phyloP scores from a whole-genome alignment of 257 asterid genomes.

The Ilex asprella region DNA sequence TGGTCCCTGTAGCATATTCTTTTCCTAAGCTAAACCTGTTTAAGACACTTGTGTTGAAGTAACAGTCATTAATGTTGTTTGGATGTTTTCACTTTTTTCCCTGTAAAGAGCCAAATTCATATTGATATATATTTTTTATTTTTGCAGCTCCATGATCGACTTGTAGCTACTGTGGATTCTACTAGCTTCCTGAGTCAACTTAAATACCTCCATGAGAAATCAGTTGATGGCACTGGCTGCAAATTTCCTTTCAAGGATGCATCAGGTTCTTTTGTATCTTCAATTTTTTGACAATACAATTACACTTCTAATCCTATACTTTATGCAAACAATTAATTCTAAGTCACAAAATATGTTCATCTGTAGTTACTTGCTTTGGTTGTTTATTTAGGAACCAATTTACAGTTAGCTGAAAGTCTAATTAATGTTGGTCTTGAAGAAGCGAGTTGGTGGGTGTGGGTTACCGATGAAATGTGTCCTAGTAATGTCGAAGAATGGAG shows the following conservation, averaged over 20 bases:
- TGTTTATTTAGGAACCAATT: slow-evolving; percentile 34
- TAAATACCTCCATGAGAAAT: slow-evolving; percentile 33
- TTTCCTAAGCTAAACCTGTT: not conserved
- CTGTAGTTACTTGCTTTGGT: not conserved
- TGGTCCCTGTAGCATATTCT: too few species aligned
- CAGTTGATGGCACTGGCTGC: slow-evolving; percentile 17
- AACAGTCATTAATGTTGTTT: not conserved
- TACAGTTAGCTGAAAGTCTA: slow-evolving; percentile 57
- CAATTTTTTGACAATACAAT: not conserved
- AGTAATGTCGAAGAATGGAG: slow-evolving; percentile 56
- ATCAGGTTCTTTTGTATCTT: slow-evolving; percentile 38
- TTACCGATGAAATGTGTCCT: slow-evolving; percentile 56
- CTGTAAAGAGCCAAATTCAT: not conserved
- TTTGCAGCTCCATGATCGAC: slow-evolving; percentile 66
- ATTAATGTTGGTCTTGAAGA: slow-evolving; percentile 57
- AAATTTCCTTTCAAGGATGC: slow-evolving; percentile 62
- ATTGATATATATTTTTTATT: not conserved
- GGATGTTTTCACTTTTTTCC: not conserved
- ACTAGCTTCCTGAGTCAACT: slow-evolving; percentile 54
- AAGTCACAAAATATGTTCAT: not conserved
- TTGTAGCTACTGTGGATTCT: slow-evolving; percentile 51
- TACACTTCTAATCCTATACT: not conserved
- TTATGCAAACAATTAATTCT: not conserved
- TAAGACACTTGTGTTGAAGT: not conserved
- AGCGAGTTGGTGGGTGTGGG: slow-evolving; percentile 99